A percentile compares a stretch with the other conserved stretches of the same genome.
phyloP scores from a whole-genome alignment of 768 basidiomycete genomes.

The Fomitopsis pulvina region DNA sequence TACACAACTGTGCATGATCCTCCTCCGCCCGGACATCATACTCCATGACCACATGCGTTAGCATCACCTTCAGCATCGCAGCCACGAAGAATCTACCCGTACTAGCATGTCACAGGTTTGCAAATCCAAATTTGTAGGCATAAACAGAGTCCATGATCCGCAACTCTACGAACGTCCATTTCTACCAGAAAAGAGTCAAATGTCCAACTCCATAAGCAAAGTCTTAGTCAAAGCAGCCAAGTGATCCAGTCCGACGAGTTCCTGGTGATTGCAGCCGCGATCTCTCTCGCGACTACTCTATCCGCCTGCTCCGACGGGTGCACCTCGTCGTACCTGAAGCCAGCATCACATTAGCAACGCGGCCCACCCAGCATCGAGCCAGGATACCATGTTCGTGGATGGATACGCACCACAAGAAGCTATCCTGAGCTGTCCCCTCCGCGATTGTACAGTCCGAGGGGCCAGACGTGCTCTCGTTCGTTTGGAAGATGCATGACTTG shows the following conservation, averaged over 20 bases:
- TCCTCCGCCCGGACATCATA: no score
- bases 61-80: no score
- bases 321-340: conserved; percentile 43
- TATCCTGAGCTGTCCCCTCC: conserved; percentile 42
- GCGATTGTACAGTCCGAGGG: conserved; percentile 29
- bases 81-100: no score
- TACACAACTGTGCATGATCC: no score
- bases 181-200: no score
- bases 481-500: conserved; percentile 39
- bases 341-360: not conserved
- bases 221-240: conserved; percentile 29
- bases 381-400: not conserved
- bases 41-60: no score
- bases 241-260: conserved; percentile 38
- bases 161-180: no score
- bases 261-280: conserved; percentile 39
- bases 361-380: not conserved
- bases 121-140: no score
- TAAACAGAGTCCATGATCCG: no score
- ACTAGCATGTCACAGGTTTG: no score
- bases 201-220: not conserved
- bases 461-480: conserved; percentile 24
- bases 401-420: conserved; percentile 49
- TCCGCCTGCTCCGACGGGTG: conserved; percentile 57
- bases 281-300: conserved; percentile 46